A percentile compares a stretch with the other conserved stretches of the same genome.
Conservation (phyloP, 352 stramenopile species). For the Phytophthora sojae region DNA sequence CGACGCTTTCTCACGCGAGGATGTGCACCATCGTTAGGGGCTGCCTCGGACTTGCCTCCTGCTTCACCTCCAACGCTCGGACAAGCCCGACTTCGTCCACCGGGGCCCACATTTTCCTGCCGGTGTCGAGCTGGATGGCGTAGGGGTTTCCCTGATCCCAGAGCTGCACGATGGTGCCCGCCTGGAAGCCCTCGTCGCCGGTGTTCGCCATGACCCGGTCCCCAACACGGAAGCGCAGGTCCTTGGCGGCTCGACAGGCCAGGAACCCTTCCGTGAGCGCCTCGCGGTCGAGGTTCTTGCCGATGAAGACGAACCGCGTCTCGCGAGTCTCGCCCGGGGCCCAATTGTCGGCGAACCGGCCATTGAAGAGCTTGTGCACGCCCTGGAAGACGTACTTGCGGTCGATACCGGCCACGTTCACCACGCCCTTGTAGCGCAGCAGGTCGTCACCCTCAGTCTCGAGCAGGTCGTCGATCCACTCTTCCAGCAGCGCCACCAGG, state of each 20-base stretch:
- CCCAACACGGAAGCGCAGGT: constrained; percentile 53
- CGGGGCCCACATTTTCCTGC: constrained; percentile 53
- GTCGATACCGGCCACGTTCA: constrained; percentile 93
- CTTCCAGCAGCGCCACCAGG: constrained; percentile 94
- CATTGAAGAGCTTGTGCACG: constrained; percentile 97
- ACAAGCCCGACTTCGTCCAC: constrained; percentile 53
- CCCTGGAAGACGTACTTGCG: constrained; percentile 96
- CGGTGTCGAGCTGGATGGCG: constrained; percentile 47
- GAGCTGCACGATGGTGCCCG: constrained; percentile 46
- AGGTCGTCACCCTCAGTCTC: constrained; percentile 90
- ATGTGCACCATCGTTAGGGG: constrained; percentile 36
- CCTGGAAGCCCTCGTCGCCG: constrained; percentile 45
- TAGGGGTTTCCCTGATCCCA: constrained; percentile 65
- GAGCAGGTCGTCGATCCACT: constrained; percentile 96
- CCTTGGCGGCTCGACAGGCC: constrained; percentile 39
- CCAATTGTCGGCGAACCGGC: constrained; percentile 89
- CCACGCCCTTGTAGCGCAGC: constrained; percentile 94
- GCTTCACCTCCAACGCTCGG: constrained; percentile 22
- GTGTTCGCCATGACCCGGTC: constrained; percentile 53
- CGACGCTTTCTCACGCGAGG: constrained; percentile 18
- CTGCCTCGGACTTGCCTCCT: constrained; percentile 21
- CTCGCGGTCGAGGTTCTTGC: constrained; percentile 82
- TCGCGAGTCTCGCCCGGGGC: constrained; percentile 72
- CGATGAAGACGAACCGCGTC: constrained; percentile 97
- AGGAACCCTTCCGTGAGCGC: constrained; percentile 60